Conservation (phyloP, 805 yeast genomes). For the Starmera quercuum region DNA sequence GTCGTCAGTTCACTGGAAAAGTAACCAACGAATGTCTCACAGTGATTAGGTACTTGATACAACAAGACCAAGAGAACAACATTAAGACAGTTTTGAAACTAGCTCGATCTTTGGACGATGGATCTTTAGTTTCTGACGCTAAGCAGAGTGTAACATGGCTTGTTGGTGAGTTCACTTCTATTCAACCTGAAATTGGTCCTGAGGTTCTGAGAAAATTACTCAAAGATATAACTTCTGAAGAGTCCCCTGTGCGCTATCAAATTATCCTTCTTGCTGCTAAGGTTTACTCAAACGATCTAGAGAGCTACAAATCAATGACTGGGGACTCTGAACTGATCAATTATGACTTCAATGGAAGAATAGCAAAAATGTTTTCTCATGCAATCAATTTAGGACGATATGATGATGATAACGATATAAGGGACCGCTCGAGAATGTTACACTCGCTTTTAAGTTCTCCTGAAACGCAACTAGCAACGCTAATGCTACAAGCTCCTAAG, state of each 20-base stretch:
- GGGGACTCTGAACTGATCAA: slow-evolving; percentile 16
- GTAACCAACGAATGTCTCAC: slow-evolving; percentile 61
- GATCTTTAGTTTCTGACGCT: slow-evolving; percentile 37
- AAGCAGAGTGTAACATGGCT: slow-evolving; percentile 86
- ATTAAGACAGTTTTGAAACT: slow-evolving; percentile 48
- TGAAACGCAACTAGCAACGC: slow-evolving; percentile 53
- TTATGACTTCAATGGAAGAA: slow-evolving; percentile 28
- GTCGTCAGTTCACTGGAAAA: slow-evolving; percentile 12
- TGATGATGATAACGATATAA: slow-evolving; percentile 67
- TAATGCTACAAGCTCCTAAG: slow-evolving; percentile 72
- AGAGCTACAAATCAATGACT: slow-evolving; percentile 23
- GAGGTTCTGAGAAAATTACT: slow-evolving; percentile 63
- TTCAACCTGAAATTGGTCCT: slow-evolving; percentile 50
- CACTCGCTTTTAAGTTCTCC: slow-evolving; percentile 47
- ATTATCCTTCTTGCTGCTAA: slow-evolving; percentile 70
- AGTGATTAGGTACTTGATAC: slow-evolving; percentile 66
- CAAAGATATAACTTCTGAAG: slow-evolving; percentile 45
- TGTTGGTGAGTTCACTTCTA: slow-evolving; percentile 67
- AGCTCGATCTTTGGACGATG: slow-evolving; percentile 23
- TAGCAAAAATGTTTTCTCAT: slow-evolving; percentile 49
- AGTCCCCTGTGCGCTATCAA: slow-evolving; percentile 57
- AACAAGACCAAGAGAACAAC: slow-evolving; percentile 47
- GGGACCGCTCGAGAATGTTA: slow-evolving; percentile 80
- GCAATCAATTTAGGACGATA: slow-evolving; percentile 59
- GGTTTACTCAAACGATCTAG: slow-evolving; percentile 48